These are phyloP conservation scores for Chaetomium fimeti DNA, from an alignment of 495 filamentous ascomycete genomes.

Conservation along the genomic window DNA sequence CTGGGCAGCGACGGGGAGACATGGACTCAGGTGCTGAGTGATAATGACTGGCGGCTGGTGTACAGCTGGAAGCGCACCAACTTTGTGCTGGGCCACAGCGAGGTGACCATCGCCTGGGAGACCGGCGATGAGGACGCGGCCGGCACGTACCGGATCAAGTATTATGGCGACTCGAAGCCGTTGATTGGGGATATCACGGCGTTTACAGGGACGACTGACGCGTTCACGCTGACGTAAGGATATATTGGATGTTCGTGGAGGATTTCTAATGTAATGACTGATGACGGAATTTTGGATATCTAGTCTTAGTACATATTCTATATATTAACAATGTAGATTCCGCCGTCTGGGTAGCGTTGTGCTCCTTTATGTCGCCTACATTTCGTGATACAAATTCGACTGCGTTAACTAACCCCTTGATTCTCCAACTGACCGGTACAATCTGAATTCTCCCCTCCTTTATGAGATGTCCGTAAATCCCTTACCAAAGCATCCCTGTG, in stretches of 20 bases:
- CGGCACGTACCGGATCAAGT: constrained; percentile 77
- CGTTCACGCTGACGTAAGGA: constrained; percentile 53
- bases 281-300: neutral
- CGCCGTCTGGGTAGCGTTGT: no score
- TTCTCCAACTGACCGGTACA: no score
- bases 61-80: constrained; percentile 81
- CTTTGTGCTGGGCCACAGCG: constrained; percentile 67
- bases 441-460: no score
- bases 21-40: constrained; percentile 71
- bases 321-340: neutral
- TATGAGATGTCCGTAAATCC: no score
- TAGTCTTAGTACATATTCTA: neutral
- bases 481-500: no score
- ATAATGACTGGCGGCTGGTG: constrained; percentile 76
- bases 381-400: no score
- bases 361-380: no score
- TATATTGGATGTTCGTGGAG: neutral
- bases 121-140: constrained; percentile 54
- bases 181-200: constrained; percentile 60
- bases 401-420: no score
- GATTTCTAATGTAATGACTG: neutral
- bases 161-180: constrained; percentile 81
- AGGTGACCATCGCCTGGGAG: constrained; percentile 78
- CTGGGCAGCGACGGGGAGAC: constrained; percentile 38
- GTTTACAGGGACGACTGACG: constrained; percentile 70